Evolutionary conservation across 2,329 filamentous ascomycete genomes (phyloP), one percentile per base, ranked within the genome.

Genomic region (Fusarium brachygibbosum): DNA sequence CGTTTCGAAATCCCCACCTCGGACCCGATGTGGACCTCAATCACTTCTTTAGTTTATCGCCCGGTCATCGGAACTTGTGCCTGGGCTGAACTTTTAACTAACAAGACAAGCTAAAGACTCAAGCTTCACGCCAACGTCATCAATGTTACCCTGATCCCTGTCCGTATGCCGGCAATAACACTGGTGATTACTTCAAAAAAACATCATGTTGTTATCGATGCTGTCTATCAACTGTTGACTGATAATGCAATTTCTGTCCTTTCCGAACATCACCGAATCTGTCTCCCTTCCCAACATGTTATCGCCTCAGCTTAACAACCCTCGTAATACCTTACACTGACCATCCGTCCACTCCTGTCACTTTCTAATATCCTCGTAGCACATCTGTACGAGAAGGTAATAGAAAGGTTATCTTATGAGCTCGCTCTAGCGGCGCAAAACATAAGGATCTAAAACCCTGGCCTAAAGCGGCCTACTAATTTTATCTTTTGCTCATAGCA

Each of bases 311-410:
- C 48, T 65, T 55, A 75, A 38, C 68, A 48, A 83, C 74, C 66
- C 79, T 76, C 31, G 77, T 74, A 56, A 81, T 76, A 78, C 53
- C 51, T 78, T 52, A 75, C 63, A 37, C 68, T 74, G 29, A 76
- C 58, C 16, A 63, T 74, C 29, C 72, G 70, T 37, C 68, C 23
- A 40, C 14, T 74, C 64, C 66, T 68, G 38, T 65, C 62, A 10
- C 62, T 58, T 49, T 49, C 62, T 49, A 58, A 52, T 50, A 63
- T 66, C 32, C 62, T 71, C 34, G 59, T 58, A 50, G 63, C 48
- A 19, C 67, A 52, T 29, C 3, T 12, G 29, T 29, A 29, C 11
- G 3, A 29, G 11, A 12, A 29, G 29, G 29, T 29, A 10, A 10
- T 29, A 29, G 29, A 29, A 29, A 12, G 11, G 29, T 29, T 12